Evolutionary conservation across 805 yeast species (phyloP), one percentile per base, ranked within the genome.

Genomic region (Yarrowia bubula): DNA sequence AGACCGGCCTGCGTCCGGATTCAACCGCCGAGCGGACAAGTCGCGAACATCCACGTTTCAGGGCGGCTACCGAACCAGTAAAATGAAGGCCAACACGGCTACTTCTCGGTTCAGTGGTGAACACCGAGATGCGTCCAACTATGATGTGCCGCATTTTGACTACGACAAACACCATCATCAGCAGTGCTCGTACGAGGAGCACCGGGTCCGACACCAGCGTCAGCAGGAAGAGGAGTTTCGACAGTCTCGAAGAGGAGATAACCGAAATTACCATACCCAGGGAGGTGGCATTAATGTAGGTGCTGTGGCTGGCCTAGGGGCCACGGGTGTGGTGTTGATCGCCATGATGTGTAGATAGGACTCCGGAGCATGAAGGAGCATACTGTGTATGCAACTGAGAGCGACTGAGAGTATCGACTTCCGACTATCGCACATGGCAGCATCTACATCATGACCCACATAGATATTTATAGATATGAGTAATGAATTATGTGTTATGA

Each of bases 121-220:
- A 43, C 51, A 43, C 11, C 55, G 68, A 17, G 60, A 65, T 15
- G 69, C 69, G 44, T 69, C 73, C 17, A 68, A 72, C 61, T 66
- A 73, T 64, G 74, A 71, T 44, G 78, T 76, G 22, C 77, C 79
- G 11, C 79, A 76, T 66, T 76, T 76, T 65, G 76, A 76, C 65
- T 72, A 69, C 60, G 75, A 70, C 58, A 64, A 65, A 66, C 79
- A 76, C 66, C 70, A 68, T 37, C 65, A 67, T 73, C 72, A 67
- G 48, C 78, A 76, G 55, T 66, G 50, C 51, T 71, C 72, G 35
- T 72, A 72, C 65, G 78, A 74, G 28, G 66, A 42, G 37, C 73
- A 70, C 61, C 65, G 75, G 13, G 66, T 69, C 43, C 67, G 66
- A 37, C 65, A 48, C 55, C 33, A 48, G 8, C 64, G 61, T 11